Percentiles rank a stretch among this genome's conserved stretches.
Conservation (phyloP, 2,329 filamentous ascomycete species). For the Cordyceps fumosorosea region DNA sequence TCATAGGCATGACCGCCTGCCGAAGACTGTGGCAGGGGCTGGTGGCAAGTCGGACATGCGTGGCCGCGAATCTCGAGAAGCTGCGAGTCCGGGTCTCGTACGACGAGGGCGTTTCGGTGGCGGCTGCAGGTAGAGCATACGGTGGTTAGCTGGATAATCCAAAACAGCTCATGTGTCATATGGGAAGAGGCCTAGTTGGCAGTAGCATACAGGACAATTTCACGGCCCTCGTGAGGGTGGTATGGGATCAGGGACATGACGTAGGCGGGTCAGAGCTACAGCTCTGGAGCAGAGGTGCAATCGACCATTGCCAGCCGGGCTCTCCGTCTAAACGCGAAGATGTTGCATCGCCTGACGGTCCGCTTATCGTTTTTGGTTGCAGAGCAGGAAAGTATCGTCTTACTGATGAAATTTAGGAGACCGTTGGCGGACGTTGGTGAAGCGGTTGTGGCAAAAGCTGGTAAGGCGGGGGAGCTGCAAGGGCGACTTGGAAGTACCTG, state of each 20-base stretch:
- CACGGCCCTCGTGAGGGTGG: conserved; percentile 62
- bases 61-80: conserved; percentile 76
- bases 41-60: conserved; percentile 86
- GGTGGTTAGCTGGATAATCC: background rate
- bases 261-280: background rate
- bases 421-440: background rate
- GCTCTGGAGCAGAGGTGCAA: background rate
- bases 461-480: conserved; percentile 6
- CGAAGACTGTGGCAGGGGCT: conserved; percentile 47
- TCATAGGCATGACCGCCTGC: conserved; percentile 44
- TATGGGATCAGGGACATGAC: conserved; percentile 70
- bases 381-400: background rate
- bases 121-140: conserved; percentile 49
- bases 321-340: background rate
- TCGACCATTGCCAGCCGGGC: background rate
- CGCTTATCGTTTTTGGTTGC: background rate
- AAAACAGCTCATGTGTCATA: background rate
- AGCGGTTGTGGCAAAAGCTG: conserved; percentile 4
- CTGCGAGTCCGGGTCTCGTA: conserved; percentile 78
- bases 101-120: conserved; percentile 85
- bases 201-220: conserved; percentile 70
- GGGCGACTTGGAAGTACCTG: background rate
- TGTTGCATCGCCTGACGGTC: background rate
- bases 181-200: background rate
- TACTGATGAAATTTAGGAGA: background rate